phyloP scores from a whole-genome alignment of 106 monocot species.

The Agapanthus africanus region DNA sequence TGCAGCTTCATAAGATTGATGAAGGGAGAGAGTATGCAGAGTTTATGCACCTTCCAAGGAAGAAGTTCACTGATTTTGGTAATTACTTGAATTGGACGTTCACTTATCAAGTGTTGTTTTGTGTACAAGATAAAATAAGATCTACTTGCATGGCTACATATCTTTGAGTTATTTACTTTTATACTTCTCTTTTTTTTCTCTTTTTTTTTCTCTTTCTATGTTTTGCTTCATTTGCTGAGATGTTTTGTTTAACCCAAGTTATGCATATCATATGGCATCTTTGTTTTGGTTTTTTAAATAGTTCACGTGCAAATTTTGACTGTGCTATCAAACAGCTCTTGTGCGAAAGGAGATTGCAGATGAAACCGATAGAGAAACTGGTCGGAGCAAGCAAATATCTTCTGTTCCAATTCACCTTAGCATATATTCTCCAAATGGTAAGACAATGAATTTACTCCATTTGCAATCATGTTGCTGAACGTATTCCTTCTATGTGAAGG shows the following conservation, averaged over 20 bases:
- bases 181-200: too few relatives aligned
- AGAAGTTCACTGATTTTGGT: slow-evolving; percentile 92
- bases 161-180: too few relatives aligned
- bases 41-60: slow-evolving; percentile 72
- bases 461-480: background rate
- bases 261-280: too few relatives aligned
- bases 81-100: slow-evolving; percentile 5
- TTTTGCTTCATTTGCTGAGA: too few relatives aligned
- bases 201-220: too few relatives aligned
- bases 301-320: too few relatives aligned
- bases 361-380: slow-evolving; percentile 73
- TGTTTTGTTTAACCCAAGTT: too few relatives aligned
- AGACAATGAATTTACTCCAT: slow-evolving; percentile 8
- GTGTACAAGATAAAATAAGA: too few relatives aligned
- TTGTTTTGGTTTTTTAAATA: too few relatives aligned
- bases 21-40: slow-evolving; percentile 83
- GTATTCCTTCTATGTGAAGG: too few relatives aligned
- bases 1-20: slow-evolving; percentile 86
- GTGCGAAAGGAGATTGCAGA: slow-evolving; percentile 70
- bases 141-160: too few relatives aligned
- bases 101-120: too few relatives aligned
- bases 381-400: slow-evolving; percentile 54
- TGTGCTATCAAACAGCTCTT: slow-evolving; percentile 31
- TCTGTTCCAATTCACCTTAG: slow-evolving; percentile 66
- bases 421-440: slow-evolving; percentile 65